A percentile compares a stretch with the other conserved stretches of the same genome.
These are phyloP conservation scores for Leccinum rimulosum DNA, from an alignment of 768 basidiomycete genomes.

Conservation along the genomic window DNA sequence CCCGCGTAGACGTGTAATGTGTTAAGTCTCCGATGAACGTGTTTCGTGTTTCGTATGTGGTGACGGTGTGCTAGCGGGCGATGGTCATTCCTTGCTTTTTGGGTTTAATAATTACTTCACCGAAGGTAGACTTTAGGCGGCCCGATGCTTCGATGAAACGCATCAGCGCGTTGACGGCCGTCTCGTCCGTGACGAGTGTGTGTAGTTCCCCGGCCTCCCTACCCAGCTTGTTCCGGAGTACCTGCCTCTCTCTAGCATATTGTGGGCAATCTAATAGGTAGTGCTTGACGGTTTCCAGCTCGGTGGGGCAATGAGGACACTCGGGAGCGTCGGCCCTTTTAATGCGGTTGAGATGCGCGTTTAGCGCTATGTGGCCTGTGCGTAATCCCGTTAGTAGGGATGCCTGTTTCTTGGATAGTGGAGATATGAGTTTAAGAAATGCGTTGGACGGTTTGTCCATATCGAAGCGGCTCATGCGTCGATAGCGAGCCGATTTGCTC, in stretches of 20 bases:
- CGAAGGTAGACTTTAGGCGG: too few relatives aligned
- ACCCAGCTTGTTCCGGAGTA: too few relatives aligned
- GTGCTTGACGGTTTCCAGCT: not conserved
- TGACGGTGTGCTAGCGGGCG: too few relatives aligned
- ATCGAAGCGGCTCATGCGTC: not conserved
- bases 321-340: not conserved
- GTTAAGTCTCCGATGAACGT: too few relatives aligned
- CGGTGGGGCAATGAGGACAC: not conserved
- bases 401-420: not conserved
- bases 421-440: not conserved
- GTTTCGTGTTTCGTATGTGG: too few relatives aligned
- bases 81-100: too few relatives aligned
- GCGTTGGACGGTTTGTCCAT: not conserved
- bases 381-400: not conserved
- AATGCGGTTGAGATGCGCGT: not conserved
- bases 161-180: too few relatives aligned
- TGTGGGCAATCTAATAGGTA: not conserved
- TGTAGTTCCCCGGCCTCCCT: too few relatives aligned
- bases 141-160: too few relatives aligned
- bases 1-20: too few relatives aligned
- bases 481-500: not conserved
- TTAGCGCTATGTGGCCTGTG: not conserved
- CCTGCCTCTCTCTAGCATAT: not conserved
- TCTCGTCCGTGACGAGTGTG: too few relatives aligned
- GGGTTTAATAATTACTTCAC: too few relatives aligned